Conservation (phyloP, 2,329 filamentous ascomycete species). For the Botryosphaeria dothidea region DNA sequence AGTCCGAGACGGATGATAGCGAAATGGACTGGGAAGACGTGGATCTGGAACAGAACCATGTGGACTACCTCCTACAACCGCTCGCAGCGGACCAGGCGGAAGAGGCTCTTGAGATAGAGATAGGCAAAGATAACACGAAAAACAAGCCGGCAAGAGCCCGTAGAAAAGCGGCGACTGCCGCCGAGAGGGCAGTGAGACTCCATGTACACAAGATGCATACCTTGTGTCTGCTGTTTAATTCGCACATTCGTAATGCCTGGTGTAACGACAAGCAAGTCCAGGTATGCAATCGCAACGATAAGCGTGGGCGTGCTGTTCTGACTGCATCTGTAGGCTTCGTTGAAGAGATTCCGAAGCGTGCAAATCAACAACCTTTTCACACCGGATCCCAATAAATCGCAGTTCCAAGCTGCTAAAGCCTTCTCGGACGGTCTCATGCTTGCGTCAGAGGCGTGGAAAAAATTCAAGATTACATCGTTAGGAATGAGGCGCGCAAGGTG, state of each 20-base stretch:
- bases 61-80: slow-evolving; percentile 24
- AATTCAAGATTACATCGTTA: slow-evolving; percentile 20
- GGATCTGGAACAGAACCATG: slow-evolving; percentile 30
- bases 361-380: slow-evolving; percentile 69
- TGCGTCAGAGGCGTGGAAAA: slow-evolving; percentile 11
- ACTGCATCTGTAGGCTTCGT: slow-evolving; percentile 14
- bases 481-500: slow-evolving; percentile 57
- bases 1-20: slow-evolving; percentile 54
- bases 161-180: slow-evolving; percentile 55
- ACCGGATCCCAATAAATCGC: slow-evolving; percentile 65
- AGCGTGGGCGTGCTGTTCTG: background rate
- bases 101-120: slow-evolving; percentile 43
- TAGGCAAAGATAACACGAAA: slow-evolving; percentile 28
- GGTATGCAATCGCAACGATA: slow-evolving; percentile 30
- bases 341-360: slow-evolving; percentile 59
- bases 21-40: slow-evolving; percentile 67
- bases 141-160: slow-evolving; percentile 39
- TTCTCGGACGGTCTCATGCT: slow-evolving; percentile 78
- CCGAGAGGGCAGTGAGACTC: slow-evolving; percentile 63
- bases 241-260: slow-evolving; percentile 79
- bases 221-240: slow-evolving; percentile 77
- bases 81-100: slow-evolving; percentile 34
- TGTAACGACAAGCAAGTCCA: slow-evolving; percentile 78
- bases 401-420: slow-evolving; percentile 74
- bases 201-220: slow-evolving; percentile 86